Conservation (phyloP, 345 rosid species). For the Salix arbutifolia region DNA sequence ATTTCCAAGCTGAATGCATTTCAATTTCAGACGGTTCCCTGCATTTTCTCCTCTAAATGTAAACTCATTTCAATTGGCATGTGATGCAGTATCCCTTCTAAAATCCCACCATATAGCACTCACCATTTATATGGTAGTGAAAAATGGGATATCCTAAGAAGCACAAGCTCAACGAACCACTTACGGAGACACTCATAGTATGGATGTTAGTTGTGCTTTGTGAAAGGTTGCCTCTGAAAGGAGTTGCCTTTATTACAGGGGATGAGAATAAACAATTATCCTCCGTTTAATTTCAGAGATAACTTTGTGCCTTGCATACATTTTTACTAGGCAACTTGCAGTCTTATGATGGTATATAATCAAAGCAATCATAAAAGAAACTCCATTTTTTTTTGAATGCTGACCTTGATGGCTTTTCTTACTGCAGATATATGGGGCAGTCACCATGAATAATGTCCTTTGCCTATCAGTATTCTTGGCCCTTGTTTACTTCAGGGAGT, state of each 20-base stretch:
- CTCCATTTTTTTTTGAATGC: background rate
- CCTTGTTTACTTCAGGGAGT: conserved; percentile 67
- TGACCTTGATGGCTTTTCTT: conserved; percentile 9
- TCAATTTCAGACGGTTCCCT: background rate
- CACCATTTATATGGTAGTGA: background rate
- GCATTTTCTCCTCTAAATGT: background rate
- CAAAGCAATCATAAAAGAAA: background rate
- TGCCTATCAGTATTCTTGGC: conserved; percentile 90
- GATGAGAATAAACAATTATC: background rate
- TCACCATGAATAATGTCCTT: conserved; percentile 83
- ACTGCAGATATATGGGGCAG: conserved; percentile 85
- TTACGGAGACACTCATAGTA: background rate
- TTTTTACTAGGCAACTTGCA: background rate
- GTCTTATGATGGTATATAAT: background rate
- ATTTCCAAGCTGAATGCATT: background rate
- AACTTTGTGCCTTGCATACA: background rate
- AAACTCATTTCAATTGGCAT: background rate
- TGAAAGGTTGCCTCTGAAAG: background rate
- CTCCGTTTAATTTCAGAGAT: background rate
- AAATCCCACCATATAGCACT: background rate
- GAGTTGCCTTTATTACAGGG: background rate
- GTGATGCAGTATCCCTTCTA: background rate
- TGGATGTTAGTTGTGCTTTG: background rate
- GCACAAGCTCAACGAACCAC: background rate
- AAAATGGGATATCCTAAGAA: background rate